Base-by-base conservation (phyloP, 345 rosid species). In the Ricinus communis region DNA sequence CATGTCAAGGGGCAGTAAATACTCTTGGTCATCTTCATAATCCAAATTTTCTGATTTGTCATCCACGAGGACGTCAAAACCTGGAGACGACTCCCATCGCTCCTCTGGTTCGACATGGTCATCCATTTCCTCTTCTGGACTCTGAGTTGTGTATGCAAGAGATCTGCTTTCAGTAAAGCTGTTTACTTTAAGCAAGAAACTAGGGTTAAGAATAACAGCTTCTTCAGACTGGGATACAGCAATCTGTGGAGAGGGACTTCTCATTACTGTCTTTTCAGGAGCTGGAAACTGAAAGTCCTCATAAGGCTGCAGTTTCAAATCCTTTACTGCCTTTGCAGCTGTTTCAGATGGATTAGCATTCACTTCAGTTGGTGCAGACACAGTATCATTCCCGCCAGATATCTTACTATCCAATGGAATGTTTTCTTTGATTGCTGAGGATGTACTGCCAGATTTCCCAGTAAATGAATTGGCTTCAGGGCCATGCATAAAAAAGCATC, bases 1-100 rank as follows among this genome's bases (percentile, higher is more conserved):
- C 22, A 66, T 64, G 21, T 77, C 82, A 69, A 68, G 69, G 52
- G 65, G 64, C 57, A 28, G 47, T 58, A 62, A 69, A 51, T 72
- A 57, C 58, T 82, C 82, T 49, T 69, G 54, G 51, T 75, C 82
- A 71, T 77, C 77, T 70, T 81, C 71, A 63, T 64, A 58, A 36
- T 5, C 28, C 43, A 58, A 56, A 70, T 63, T 56, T 24, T 56
- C 74, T 50, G 53, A 64, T 50, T 49, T 24, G 7, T 51, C 66
- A 65, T 76, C 71, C 50, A 76, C 79, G 41, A 76, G 79, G 50
- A 76, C 79, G 50, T 76, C 79, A 70, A 76, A 70, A 46, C 71
- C 79, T 12, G 79, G 79, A 41, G 74, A 63, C 24, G 79, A 76
- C 41, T 75, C 79, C 79, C 65, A 54, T 31, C 70, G 58, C 57